Evolutionary conservation across 495 filamentous ascomycete genomes (phyloP), one percentile per base, ranked within the genome.

Genomic region (Hypoxylon intermedium): DNA sequence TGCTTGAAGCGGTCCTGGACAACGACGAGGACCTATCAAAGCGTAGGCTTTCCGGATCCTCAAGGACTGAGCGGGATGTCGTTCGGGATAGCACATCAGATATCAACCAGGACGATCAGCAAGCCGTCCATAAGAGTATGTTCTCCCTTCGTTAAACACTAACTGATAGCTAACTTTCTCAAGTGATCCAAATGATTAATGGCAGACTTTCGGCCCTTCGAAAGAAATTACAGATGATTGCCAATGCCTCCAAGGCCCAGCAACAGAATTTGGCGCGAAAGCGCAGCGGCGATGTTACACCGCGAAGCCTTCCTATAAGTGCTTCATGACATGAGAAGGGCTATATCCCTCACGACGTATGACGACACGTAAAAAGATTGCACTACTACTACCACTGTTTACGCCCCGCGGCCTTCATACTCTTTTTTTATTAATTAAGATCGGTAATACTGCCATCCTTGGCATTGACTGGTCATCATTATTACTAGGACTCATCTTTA

Each of bases 1-100:
- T 98, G 90, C 77, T 98, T 15, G 95, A 98, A 72, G 95, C 93
- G 9, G 88, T 98, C 7, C 75, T 98, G 36, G 95, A 98, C 56
- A 86, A 83, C 28, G 92, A 96, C 24, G 91, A 91, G 36, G 89
- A 90, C 61, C 62, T 78, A 43, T 74, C 76, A 5, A 76, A 75
- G 56, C 71, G 75, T 0, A 49, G 73, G 23, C 53, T 72, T 44
- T 74, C 75, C 9, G 69, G 67, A 15, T 70, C 71, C 9, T 72
- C 67, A 1, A 74, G 61, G 65, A 74, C 77, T 2, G 80, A 80
- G 34, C 76, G 71, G 37, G 71, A 78, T 16, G 69, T 72, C 9
- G 71, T 65, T 40, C 60, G 54, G 19, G 84, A 87, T 15, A 82
- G 79, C 19, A 56, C 65, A 1, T 69, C 79, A 3, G 86, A 84